phyloP scores from a whole-genome alignment of 1,139 yeast genomes.

The Zhuliangozyma blackwelliae region DNA sequence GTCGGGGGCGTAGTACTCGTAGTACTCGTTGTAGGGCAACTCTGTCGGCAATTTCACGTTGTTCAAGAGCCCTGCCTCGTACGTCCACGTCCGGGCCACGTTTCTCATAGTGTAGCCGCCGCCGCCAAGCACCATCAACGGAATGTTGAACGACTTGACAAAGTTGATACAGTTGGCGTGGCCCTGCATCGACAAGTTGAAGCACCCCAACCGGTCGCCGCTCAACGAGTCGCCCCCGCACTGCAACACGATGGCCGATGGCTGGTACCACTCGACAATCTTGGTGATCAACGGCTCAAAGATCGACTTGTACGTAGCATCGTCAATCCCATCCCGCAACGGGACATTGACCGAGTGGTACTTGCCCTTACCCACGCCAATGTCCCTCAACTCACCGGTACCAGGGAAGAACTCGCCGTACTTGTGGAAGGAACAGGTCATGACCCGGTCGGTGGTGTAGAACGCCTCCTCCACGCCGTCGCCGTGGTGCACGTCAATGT shows the following conservation, averaged over 20 bases:
- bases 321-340: conserved; percentile 88
- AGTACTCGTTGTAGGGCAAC: conserved; percentile 92
- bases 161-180: conserved; percentile 94
- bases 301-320: conserved; percentile 76
- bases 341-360: conserved; percentile 87
- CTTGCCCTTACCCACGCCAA: conserved; percentile 87
- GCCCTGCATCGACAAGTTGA: conserved; percentile 86
- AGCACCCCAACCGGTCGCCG: conserved; percentile 88
- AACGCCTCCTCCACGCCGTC: conserved; percentile 99
- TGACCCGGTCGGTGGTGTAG: conserved; percentile 91
- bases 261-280: conserved; percentile 90
- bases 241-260: conserved; percentile 86
- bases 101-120: conserved; percentile 98
- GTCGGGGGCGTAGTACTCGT: conserved; percentile 96
- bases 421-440: conserved; percentile 97
- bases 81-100: conserved; percentile 95
- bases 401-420: conserved; percentile 97
- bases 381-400: conserved; percentile 85
- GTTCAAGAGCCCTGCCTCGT: conserved; percentile 84
- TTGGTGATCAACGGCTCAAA: conserved; percentile 83
- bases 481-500: conserved; percentile 96
- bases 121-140: conserved; percentile 91
- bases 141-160: conserved; percentile 82
- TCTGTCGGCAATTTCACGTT: conserved; percentile 75
- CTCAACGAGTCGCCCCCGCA: conserved; percentile 93